These are phyloP conservation scores for Selaginella moellendorffii DNA, from an alignment of 75 land plant genomes.

Conservation along the genomic window DNA sequence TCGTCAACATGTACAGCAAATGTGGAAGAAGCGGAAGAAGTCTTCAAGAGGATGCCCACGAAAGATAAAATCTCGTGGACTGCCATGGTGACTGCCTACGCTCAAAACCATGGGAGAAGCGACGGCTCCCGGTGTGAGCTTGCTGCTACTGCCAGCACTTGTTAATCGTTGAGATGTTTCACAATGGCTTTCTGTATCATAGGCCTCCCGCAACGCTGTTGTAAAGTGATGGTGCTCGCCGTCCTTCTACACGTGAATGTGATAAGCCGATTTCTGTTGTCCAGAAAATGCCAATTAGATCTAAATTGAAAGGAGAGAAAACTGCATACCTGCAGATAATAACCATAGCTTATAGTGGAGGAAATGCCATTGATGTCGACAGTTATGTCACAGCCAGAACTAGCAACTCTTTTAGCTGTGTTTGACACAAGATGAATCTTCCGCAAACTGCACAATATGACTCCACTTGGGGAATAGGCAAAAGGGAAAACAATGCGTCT, in stretches of 20 bases:
- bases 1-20: conserved; percentile 70
- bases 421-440: not conserved
- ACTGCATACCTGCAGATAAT: conserved; percentile 51
- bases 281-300: not conserved
- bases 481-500: no score
- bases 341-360: conserved; percentile 27
- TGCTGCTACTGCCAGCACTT: no score
- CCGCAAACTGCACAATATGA: not conserved
- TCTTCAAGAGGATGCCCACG: no score
- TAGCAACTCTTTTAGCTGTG: not conserved
- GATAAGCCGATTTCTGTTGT: conserved; percentile 44
- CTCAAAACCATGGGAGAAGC: conserved; percentile 92
- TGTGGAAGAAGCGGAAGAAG: no score
- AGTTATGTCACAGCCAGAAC: not conserved
- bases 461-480: no score
- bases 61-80: no score
- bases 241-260: conserved; percentile 73
- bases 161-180: no score
- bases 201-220: conserved; percentile 21
- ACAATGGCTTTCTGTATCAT: conserved; percentile 5
- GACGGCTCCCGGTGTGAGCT: conserved; percentile 39
- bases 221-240: conserved; percentile 58
- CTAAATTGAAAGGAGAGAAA: not conserved
- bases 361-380: conserved; percentile 11
- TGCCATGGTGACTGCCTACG: no score